Base-by-base conservation (phyloP, 2,329 filamentous ascomycete species). In the Paraphaeosphaeria sporulosa region DNA sequence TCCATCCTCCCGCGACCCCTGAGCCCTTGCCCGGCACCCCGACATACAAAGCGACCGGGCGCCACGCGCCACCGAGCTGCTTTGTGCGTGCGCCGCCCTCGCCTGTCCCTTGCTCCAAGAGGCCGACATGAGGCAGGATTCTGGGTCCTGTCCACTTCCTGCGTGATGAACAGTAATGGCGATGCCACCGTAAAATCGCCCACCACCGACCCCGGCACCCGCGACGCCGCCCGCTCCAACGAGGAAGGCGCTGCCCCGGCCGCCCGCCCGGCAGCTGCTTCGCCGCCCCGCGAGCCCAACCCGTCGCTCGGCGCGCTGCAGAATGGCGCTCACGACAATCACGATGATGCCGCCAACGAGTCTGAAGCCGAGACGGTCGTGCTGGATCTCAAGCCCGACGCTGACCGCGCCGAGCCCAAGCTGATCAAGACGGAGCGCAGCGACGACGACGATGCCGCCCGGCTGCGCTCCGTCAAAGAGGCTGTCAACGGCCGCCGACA, bases 281-380 rank as follows among this genome's bases (percentile, higher is more conserved):
- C 67, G 49, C 65, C 73, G n/a, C 60, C 64, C 7, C 34, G 58
- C 49, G 23, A 49, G 55, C 61, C 19, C 56, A 55, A 40, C 17
- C 32, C 19, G 48, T 44, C 64, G 9, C 12, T 19, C 25, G 55
- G 44, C 23, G 19, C 51, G 36, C 56, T 66, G 47, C 70, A 63
- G 44, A 70, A 76, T 62, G 72, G 68, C 65, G 60, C 42, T 27
- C 10, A 72, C 63, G 61, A 68, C 57, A 53, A 63, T 59, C 62
- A 66, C 43, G 70, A 73, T 48, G 75, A 79, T 60, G 78, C 73
- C 36, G 73, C 76, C 55, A 78, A 78, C 64, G 79, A 82, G 64
- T 83, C 81, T 17, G 82, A 84, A 71, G 82, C 82, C 54, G 82
- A 84, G 72, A 84, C 82, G 34, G 78, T 83, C 59, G 80, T 83